Evolutionary conservation across 176 grass and related monocot genomes (phyloP), one percentile per base, ranked within the genome.

Genomic region (Calamus simplicifolius): DNA sequence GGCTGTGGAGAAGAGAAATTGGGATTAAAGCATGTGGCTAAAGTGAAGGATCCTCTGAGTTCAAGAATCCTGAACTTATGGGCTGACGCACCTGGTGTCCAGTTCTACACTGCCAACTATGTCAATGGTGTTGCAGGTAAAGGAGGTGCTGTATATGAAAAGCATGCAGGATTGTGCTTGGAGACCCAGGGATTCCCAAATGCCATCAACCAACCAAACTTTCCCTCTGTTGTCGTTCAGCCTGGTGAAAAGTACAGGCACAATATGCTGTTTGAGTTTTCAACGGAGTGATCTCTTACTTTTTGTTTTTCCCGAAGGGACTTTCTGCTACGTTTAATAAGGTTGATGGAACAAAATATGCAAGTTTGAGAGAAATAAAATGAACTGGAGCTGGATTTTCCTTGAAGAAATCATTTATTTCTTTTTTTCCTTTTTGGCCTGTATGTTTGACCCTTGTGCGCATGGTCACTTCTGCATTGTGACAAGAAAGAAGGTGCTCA

Each of bases 141-240:
- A 68, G 77, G 62, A n/a, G 78, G 78, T 27, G 64, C 74, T 64
- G 69, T 78, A 23, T 90, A 91, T 29, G 57, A 50, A 49, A 90
- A 85, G 74, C 80, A 87, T 53, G 74, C 77, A 0, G 92, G 72
- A n/a, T 70, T 85, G 52, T 96, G 92, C 71, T 71, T 96, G 62
- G 86, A 96, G 79, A 96, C 92, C 30, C 87, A 97, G 77, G 92
- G 92, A 14, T 97, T 97, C 56, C 92, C 87, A 2, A 82, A 97
- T 82, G 87, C 86, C 52, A 85, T 97, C 30, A 91, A 91, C 63
- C 75, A 88, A 50, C 58, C 64, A 7, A 80, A 85, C 16, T 97
- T 97, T 18, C 92, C 83, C 21, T 69, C 78, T 3, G 64, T 96
- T 49, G 61, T 82, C 13, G 73, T 91, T 54, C 74, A 71, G 50